Evolutionary conservation across 2,329 filamentous ascomycete species (phyloP), one percentile per base, ranked within the genome.

Genomic region (Alternaria solani): DNA sequence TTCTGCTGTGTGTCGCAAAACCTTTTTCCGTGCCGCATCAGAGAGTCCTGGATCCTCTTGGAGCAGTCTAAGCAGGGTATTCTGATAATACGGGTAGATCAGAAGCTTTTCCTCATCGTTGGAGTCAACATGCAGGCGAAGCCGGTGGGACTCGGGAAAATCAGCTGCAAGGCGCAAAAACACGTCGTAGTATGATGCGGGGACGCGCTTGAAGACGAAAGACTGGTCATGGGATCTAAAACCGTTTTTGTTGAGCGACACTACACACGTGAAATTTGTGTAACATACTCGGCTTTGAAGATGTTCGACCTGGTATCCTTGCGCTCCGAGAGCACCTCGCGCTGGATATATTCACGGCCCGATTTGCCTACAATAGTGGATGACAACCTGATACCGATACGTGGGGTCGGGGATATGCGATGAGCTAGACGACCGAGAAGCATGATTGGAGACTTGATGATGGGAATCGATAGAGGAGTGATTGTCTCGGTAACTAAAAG

Each of bases 81-180:
- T 51, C 63, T 55, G 67, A 61, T 75, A 80, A 55, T 78, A 79
- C 23, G 70, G 65, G 70, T 79, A 79, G 42, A 80, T 57, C 11
- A 80, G 62, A 66, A 76, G 62, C 23, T 51, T 39, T 67, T 78
- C 74, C 16, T 78, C 67, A 56, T 72, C 46, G 53, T 76, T 79
- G 57, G 54, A 70, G 68, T 81, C 78, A 36, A 76, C 57, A 57
- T 76, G 73, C 67, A 79, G 75, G 65, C 76, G 77, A 70, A 80
- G 73, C 23, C 68, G 63, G 69, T 63, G 67, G 51, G 71, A 73
- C 48, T 65, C 61, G 51, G 63, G 30, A 68, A 79, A 74, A 28
- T 79, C 72, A 41, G 61, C 61, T 65, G 70, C 69, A 55, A 81
- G 69, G 54, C 67, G 67, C 62, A 69, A 60, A 34, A 72, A 78